Evolutionary conservation across 805 yeast species (phyloP).

Genomic region (Metschnikowia drakensbergensis): DNA sequence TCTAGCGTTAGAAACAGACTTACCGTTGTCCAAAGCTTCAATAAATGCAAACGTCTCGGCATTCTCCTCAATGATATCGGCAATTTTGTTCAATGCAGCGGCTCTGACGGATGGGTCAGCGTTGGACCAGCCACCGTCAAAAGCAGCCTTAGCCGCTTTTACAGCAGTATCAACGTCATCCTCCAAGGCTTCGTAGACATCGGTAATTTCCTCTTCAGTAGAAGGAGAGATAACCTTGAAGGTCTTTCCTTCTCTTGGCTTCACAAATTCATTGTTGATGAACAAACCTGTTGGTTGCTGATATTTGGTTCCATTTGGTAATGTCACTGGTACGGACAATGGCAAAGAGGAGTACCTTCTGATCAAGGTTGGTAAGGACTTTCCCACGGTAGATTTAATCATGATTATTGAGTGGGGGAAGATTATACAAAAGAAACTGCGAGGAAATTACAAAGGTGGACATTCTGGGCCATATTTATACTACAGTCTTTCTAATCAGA

Average conservation of each 20-base stretch:
- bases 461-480: conserved; percentile 2
- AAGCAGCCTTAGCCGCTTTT: conserved; percentile 77
- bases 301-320: conserved; percentile 71
- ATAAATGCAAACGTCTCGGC: conserved; percentile 70
- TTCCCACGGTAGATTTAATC: conserved; percentile 8
- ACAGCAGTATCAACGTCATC: conserved; percentile 86
- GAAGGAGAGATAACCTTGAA: conserved; percentile 63
- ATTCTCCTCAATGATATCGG: conserved; percentile 71
- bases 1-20: conserved; percentile 64
- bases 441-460: neutral
- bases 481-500: neutral
- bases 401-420: neutral
- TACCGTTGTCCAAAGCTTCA: conserved; percentile 89
- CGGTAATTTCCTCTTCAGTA: conserved; percentile 65
- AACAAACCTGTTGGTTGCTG: conserved; percentile 86
- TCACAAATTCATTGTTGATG: conserved; percentile 79
- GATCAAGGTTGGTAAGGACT: neutral
- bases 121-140: conserved; percentile 63
- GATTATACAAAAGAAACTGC: neutral
- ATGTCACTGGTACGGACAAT: conserved; percentile 43
- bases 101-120: conserved; percentile 69
- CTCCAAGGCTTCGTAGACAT: conserved; percentile 68
- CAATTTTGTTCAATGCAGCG: conserved; percentile 60
- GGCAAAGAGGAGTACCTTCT: conserved; percentile 22
- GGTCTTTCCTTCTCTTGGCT: conserved; percentile 53